phyloP scores from a whole-genome alignment of 306 rosid species.

The Phaseolus lunatus region DNA sequence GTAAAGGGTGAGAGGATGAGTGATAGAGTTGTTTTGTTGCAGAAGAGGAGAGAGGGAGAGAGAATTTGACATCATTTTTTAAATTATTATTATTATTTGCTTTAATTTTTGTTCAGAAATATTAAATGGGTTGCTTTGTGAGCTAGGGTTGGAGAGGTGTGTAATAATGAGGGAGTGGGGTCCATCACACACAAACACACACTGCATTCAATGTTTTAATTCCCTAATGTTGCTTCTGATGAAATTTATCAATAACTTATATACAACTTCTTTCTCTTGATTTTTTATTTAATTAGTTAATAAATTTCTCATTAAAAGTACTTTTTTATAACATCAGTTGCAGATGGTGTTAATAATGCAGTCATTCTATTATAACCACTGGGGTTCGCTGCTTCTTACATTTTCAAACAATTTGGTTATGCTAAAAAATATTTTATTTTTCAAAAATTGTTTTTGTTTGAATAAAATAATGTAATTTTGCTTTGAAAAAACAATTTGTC shows the following conservation, averaged over 20 bases:
- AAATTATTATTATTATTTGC: neutral
- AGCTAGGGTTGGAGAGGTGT: slow-evolving; percentile 48
- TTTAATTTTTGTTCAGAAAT: neutral
- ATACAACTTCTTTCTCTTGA: neutral
- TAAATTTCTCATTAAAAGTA: neutral
- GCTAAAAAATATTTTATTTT: too few species aligned
- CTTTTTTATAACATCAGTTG: neutral
- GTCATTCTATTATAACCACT: neutral
- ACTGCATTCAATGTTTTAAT: slow-evolving; percentile 11
- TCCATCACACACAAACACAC: too few species aligned
- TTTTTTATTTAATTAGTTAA: neutral
- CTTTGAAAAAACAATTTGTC: too few species aligned
- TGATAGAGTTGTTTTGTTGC: slow-evolving; percentile 37
- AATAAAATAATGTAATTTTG: too few species aligned
- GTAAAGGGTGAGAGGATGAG: slow-evolving; percentile 11
- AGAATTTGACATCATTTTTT: slow-evolving; percentile 39
- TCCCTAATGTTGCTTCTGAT: neutral
- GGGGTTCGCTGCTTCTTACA: too few species aligned
- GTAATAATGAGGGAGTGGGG: slow-evolving; percentile 44
- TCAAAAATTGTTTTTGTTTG: too few species aligned
- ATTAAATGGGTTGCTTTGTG: slow-evolving; percentile 41
- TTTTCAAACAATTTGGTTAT: too few species aligned
- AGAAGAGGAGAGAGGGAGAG: slow-evolving; percentile 43
- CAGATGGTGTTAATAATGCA: neutral
- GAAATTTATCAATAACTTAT: neutral